Base-by-base conservation (phyloP, 495 filamentous ascomycete species). In the Antarctomyces pellizariae region DNA sequence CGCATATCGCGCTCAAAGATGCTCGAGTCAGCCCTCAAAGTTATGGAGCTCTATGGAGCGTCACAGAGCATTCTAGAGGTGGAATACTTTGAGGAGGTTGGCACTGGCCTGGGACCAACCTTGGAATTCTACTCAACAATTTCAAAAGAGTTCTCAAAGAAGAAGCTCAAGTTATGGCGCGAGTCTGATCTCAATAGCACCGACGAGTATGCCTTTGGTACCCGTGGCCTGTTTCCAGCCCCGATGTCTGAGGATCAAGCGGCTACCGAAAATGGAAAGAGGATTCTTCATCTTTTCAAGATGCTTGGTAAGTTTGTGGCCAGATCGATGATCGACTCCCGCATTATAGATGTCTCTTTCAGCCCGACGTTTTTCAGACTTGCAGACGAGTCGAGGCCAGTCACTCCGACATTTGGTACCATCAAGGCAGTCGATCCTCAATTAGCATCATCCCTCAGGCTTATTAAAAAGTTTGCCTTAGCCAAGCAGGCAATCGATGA, bases 41-140 rank as follows among this genome's bases (percentile, higher is more conserved):
- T 99, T n/a, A 93, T 99, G 89, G 86, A 99, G 36, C 67, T 95
- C 4, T 99, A 99, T 44, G 89, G 89, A 1, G 75, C 77, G 2
- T 93, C 83, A 3, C 74, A 86, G 18, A 95, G 89, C 46, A 72
- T 92, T 24, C 56, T 99, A 2, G 89, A 99, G 41, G 83, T 99
- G 11, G 89, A 99, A 42, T 99, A 99, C 40, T 99, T 95, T 39
- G 86, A 95, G 36, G 89, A 99, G 51, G 89, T 95, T 22, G 89
- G 89, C 25, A 95, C 89, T 22, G 89, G 89, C 20, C 58, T 99
- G 22, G 89, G 89, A 0, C 89, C 89, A 9, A 99, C 89, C 5
- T 62, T 99, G 12, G 89, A 99, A 46, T 99, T 99, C 49, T 99
- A 95, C 50, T 90, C 89, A 1, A 91, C 79, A 1, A 84, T 93